These are phyloP conservation scores for Cladophialophora immunda DNA, from an alignment of 2,329 filamentous ascomycete species.

Conservation along the genomic window DNA sequence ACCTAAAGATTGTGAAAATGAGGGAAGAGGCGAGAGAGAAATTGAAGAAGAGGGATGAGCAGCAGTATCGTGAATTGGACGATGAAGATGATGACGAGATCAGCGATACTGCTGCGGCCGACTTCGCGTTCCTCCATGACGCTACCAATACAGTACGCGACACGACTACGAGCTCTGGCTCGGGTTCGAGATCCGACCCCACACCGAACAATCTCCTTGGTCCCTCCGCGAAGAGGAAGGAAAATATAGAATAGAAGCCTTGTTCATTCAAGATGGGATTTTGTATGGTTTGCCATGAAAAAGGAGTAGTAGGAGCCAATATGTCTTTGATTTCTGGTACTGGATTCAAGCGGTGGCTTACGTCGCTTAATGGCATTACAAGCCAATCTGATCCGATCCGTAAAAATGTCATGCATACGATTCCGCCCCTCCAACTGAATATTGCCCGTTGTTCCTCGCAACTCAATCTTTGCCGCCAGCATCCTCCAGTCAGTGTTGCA, in stretches of 20 bases:
- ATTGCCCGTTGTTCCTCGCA: too few relatives aligned
- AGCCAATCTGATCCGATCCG: too few relatives aligned
- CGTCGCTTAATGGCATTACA: too few relatives aligned
- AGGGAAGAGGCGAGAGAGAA: constrained; percentile 72
- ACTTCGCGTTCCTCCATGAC: constrained; percentile 28
- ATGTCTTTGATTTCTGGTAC: too few relatives aligned
- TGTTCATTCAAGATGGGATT: background rate
- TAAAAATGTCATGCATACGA: too few relatives aligned
- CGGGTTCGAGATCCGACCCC: background rate
- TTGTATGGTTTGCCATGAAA: background rate
- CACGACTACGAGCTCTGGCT: constrained; percentile 14
- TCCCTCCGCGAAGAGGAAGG: constrained; percentile 16
- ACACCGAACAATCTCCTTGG: constrained; percentile 7
- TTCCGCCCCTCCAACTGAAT: too few relatives aligned
- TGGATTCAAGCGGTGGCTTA: too few relatives aligned
- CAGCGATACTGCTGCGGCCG: constrained; percentile 7
- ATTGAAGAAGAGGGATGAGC: constrained; percentile 40
- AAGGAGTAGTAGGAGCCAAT: too few relatives aligned
- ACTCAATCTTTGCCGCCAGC: too few relatives aligned
- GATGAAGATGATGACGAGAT: constrained; percentile 15
- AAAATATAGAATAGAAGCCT: constrained; percentile 40
- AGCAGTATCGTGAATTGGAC: constrained; percentile 24
- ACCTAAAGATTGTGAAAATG: constrained; percentile 93
- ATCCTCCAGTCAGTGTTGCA: too few relatives aligned
- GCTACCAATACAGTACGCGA: constrained; percentile 14